These are phyloP conservation scores for Tilletia setariae DNA, from an alignment of 1,284 basidiomycete species.

Conservation along the genomic window DNA sequence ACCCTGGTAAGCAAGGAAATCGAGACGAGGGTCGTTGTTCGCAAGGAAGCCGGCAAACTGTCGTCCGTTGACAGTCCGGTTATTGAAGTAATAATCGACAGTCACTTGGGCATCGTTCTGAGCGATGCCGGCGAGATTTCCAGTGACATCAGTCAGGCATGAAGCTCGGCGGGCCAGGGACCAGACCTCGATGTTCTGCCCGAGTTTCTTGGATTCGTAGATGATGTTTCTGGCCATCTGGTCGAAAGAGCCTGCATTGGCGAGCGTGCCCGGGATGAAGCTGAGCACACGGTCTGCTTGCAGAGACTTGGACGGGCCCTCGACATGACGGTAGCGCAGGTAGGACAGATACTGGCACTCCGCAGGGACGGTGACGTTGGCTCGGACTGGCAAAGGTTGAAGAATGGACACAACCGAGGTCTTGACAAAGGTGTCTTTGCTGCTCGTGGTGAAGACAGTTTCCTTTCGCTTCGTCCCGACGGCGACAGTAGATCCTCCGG, in stretches of 20 bases:
- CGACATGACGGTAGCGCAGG: conserved; percentile 17
- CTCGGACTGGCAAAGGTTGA: neutral
- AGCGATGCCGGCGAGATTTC: conserved; percentile 3
- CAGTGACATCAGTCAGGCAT: conserved; percentile 15
- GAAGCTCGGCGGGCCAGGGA: conserved; percentile 17
- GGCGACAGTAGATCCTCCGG: conserved; percentile 5
- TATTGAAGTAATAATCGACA: conserved; percentile 20
- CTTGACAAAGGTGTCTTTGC: conserved; percentile 16
- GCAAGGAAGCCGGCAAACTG: conserved; percentile 18
- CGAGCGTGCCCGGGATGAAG: conserved; percentile 22
- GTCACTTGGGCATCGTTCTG: conserved; percentile 8
- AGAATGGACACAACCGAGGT: conserved; percentile 17
- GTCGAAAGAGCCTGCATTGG: conserved; percentile 15
- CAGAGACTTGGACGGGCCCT: conserved; percentile 11
- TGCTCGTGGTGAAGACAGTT: conserved; percentile 3
- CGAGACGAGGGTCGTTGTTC: conserved; percentile 14
- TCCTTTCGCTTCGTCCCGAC: conserved; percentile 9
- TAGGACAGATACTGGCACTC: conserved; percentile 19
- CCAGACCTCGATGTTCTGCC: conserved; percentile 20
- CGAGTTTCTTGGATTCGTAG: conserved; percentile 16
- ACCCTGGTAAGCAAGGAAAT: conserved; percentile 19
- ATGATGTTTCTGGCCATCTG: conserved; percentile 19
- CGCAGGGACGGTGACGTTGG: conserved; percentile 3
- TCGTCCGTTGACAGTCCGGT: conserved; percentile 11
- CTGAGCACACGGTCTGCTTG: conserved; percentile 18